Base-by-base conservation (phyloP, 2,329 filamentous ascomycete genomes). In the Exutisphaerella laricina region DNA sequence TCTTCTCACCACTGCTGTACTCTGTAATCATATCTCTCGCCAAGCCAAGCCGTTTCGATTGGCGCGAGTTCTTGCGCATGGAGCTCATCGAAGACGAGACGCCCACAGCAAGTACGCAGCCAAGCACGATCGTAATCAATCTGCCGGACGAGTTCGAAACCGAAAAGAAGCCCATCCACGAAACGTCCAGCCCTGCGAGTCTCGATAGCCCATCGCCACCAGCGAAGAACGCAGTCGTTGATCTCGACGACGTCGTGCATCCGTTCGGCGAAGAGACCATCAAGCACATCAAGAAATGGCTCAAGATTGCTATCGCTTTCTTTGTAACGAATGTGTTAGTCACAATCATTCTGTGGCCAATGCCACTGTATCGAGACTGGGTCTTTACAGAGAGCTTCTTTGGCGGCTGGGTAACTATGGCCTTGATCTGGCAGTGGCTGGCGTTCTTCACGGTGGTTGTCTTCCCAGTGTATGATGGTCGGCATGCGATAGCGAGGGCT, bases 341-440 rank as follows among this genome's bases (percentile, higher is more conserved):
- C 7, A 74, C 72, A 0, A 67, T 72, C 18, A 51, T 75, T 8
- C 49, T 66, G 1, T 75, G 71, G 72, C 72, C 71, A 0, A 60
- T 75, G 57, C 71, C 72, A 16, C 59, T 75, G 4, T 74, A 75
- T 48, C 64, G 71, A 2, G 58, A 70, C 50, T 75, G 68, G 40
- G 65, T 75, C 28, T 75, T 74, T 46, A 71, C 64, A 0, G 66
- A 65, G 50, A 53, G 60, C 0, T 73, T 74, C 46, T 73, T 73
- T 51, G 58, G 59, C 1, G 66, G 69, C 0, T 74, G 70, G 70
- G 62, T 66, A 0, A 59, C 62, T 0, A 65, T 73, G 3, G 64
- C 70, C 0, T 69, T 73, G 3, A 56, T 70, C 0, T 74, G 70
- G 70, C 69, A 72, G 36, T 74, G 73, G 45, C 57, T 65, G 30